Base-by-base conservation (phyloP, 2,329 filamentous ascomycete genomes). In the Colletotrichum scovillei region DNA sequence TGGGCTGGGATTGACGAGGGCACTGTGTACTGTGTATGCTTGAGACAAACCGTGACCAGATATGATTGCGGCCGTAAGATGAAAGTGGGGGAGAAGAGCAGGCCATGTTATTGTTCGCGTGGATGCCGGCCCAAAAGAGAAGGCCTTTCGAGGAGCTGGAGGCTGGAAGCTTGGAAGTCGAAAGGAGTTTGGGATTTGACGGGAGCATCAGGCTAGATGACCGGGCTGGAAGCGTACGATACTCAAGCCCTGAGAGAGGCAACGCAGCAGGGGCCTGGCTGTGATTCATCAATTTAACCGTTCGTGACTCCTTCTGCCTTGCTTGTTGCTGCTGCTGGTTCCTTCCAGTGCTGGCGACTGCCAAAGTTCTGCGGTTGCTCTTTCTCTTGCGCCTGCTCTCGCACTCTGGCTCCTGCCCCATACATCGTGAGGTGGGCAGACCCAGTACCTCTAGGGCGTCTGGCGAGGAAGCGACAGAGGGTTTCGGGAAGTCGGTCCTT, bases 21-120 rank as follows among this genome's bases (percentile, higher is more conserved):
- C 22, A 22, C 30, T 52, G 30, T 28, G 59, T 38, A 19, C 26
- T 62, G 11, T 12, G 24, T n/a, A 49, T 19, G 2, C 32, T 35
- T 35, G 32, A 35, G 32, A 35, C 32, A 35, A 35, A 35, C 32
- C 24, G n/a, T 46, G 26, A 5, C 11, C 3, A 4, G 9, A 12
- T 49, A 24, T 62, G 60, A 32, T 16, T 70, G 55, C 70, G 70
- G 67, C 67, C 70, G 70, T 70, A 70, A 73, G 55, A 63, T 72
- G 66, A 35, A 56, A 46, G 66, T 58, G 42, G 65, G 46, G 46
- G 59, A n/a, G 26, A 9, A n/a, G 19, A 14, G 24, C 8, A 56
- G 62, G 11, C 49, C 49, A n/a, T 4, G 19, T 26, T 38, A 42
- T 57, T 24, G 11, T 5, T 24, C 52, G 49, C 16, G 63, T 67